Conservation (phyloP, 2,329 filamentous ascomycete species). For the Microascus cirrosus region DNA sequence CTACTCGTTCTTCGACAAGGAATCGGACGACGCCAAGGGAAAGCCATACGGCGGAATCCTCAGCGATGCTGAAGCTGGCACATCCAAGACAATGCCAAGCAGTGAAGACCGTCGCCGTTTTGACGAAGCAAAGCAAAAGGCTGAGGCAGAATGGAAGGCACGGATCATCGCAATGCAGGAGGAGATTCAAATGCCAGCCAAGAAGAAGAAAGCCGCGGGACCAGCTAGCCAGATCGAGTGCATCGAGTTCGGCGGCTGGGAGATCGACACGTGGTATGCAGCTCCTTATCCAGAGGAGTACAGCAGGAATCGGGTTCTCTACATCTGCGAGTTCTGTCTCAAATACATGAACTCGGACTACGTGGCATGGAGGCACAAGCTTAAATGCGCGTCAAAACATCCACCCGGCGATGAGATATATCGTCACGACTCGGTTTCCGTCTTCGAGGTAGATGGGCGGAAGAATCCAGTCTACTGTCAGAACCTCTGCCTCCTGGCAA, state of each 20-base stretch:
- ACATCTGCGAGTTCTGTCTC: conserved; percentile 97
- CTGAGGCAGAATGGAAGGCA: conserved; percentile 83
- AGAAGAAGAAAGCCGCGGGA: conserved; percentile 66
- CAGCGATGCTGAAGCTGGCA: conserved; percentile 81
- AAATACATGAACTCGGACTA: conserved; percentile 99
- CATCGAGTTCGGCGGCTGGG: conserved; percentile 94
- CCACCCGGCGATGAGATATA: conserved; percentile 98
- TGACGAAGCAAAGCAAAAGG: conserved; percentile 78
- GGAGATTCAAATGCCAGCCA: conserved; percentile 48
- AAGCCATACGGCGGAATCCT: conserved; percentile 95
- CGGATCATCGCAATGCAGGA: conserved; percentile 49
- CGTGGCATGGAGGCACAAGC: conserved; percentile 93
- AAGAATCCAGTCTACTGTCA: conserved; percentile 99
- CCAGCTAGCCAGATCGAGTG: conserved; percentile 96
- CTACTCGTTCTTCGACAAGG: conserved; percentile 80
- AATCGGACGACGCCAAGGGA: conserved; percentile 77
- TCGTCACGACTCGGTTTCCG: conserved; percentile 77
- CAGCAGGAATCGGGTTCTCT: conserved; percentile 90
- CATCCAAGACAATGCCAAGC: conserved; percentile 73
- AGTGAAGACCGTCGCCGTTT: conserved; percentile 76
- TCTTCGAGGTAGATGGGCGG: conserved; percentile 94
- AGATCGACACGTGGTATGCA: conserved; percentile 99
- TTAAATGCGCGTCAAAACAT: conserved; percentile 93
- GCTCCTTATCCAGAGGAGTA: conserved; percentile 98
- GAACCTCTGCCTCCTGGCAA: conserved; percentile 89